phyloP scores from a whole-genome alignment of 139 green algal species.

The Zygnema circumcarinatum region DNA sequence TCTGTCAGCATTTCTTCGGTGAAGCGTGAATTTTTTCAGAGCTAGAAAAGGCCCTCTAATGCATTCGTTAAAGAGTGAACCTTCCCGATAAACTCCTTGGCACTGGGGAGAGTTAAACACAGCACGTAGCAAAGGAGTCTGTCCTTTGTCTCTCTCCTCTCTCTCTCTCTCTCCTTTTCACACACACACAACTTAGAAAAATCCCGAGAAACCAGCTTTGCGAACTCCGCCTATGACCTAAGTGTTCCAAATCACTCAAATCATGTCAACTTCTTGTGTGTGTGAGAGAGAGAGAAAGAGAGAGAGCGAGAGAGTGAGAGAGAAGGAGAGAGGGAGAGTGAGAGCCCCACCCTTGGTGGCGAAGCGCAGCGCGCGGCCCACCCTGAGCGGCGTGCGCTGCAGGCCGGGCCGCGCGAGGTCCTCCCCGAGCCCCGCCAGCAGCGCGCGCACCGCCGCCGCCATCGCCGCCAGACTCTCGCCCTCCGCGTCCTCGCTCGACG shows the following conservation, averaged over 20 bases:
- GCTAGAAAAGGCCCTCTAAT: too few relatives aligned
- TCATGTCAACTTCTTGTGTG: neutral
- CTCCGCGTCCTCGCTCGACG: conserved; percentile 1
- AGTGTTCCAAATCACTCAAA: neutral
- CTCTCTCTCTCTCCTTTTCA: too few relatives aligned
- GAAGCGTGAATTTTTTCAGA: too few relatives aligned
- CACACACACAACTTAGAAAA: neutral
- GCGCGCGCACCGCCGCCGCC: conserved; percentile 24
- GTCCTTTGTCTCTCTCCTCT: too few relatives aligned
- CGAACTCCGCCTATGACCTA: neutral
- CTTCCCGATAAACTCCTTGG: too few relatives aligned
- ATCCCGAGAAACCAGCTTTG: neutral
- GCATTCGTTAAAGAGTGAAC: too few relatives aligned
- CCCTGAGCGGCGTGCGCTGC: conserved; percentile 85
- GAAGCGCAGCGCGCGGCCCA: conserved; percentile 89
- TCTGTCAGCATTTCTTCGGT: too few relatives aligned
- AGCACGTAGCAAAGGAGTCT: too few relatives aligned
- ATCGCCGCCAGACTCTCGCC: conserved; percentile 11
- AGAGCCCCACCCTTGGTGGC: conserved; percentile 63
- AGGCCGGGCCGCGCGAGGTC: conserved; percentile 82
- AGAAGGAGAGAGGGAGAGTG: neutral
- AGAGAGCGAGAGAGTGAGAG: neutral
- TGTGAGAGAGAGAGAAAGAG: neutral
- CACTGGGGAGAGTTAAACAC: too few relatives aligned
- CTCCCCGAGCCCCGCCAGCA: conserved; percentile 83